These are phyloP conservation scores for Eutrema yunnanense DNA, from an alignment of 345 rosid genomes.

Conservation along the genomic window DNA sequence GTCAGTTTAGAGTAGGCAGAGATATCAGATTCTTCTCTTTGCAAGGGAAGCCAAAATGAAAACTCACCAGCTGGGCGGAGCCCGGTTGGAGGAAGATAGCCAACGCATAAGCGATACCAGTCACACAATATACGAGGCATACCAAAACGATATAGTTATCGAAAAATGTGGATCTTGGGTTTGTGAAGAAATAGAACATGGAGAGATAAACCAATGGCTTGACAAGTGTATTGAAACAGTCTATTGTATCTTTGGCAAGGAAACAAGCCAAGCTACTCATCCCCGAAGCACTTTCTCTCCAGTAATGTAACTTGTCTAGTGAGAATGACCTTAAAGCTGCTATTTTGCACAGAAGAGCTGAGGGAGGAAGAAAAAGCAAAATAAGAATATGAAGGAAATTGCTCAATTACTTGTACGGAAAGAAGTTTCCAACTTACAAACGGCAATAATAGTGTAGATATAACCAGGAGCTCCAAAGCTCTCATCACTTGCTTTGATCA, in stretches of 20 bases:
- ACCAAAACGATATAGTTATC: constrained; percentile 79
- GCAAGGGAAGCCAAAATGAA: not conserved
- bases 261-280: constrained; percentile 91
- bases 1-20: constrained; percentile 5
- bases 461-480: constrained; percentile 75
- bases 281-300: constrained; percentile 96
- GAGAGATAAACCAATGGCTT: constrained; percentile 90
- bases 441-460: constrained; percentile 79
- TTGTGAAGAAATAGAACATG: constrained; percentile 86
- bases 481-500: constrained; percentile 54
- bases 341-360: constrained; percentile 93
- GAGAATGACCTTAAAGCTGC: constrained; percentile 90
- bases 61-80: constrained; percentile 89
- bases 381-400: not conserved
- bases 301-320: constrained; percentile 77
- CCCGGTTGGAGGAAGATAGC: constrained; percentile 82
- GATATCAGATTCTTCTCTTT: not conserved
- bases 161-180: constrained; percentile 73
- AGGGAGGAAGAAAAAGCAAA: constrained; percentile 7
- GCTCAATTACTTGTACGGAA: not conserved
- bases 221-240: constrained; percentile 68
- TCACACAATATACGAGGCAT: constrained; percentile 90
- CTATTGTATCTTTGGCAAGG: constrained; percentile 88
- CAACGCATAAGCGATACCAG: constrained; percentile 79
- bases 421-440: constrained; percentile 53